Percentiles rank a stretch among this genome's conserved stretches.
Evolutionary conservation across 495 filamentous ascomycete species (phyloP).

Genomic region (Penicillium coffeae): DNA sequence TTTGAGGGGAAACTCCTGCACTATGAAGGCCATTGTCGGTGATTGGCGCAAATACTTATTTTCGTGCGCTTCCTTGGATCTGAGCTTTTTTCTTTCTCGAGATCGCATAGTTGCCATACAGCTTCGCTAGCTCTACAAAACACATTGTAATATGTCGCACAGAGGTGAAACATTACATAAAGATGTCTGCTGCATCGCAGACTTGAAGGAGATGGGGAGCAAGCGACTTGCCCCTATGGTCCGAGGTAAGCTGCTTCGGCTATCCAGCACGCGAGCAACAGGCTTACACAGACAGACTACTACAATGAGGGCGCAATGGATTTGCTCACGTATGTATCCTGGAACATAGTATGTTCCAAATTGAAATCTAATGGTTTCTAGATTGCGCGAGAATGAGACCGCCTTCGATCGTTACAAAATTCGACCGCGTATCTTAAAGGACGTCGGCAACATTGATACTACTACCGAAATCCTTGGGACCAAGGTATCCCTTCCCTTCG

Average conservation of each 20-base stretch:
- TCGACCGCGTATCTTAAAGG: constrained; percentile 50
- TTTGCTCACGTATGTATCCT: constrained; percentile 25
- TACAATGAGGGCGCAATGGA: constrained; percentile 49
- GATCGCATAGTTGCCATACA: neutral
- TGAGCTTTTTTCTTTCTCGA: neutral
- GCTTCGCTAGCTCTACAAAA: neutral
- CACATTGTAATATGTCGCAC: constrained; percentile 25
- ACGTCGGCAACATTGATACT: constrained; percentile 50
- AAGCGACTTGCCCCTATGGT: constrained; percentile 24
- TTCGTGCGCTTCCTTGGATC: neutral
- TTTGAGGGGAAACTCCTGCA: neutral
- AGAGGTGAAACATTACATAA: constrained; percentile 28
- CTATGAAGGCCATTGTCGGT: neutral
- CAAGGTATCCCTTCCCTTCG: constrained; percentile 68
- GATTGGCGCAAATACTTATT: constrained; percentile 11
- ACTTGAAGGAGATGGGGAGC: constrained; percentile 28
- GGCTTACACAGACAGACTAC: constrained; percentile 34
- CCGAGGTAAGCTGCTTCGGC: constrained; percentile 17
- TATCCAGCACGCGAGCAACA: neutral
- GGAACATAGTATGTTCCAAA: neutral
- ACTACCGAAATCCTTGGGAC: constrained; percentile 44
- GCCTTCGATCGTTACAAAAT: constrained; percentile 54
- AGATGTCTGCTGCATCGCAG: constrained; percentile 34
- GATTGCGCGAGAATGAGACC: constrained; percentile 47
- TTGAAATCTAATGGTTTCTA: constrained; percentile 5